A percentile compares a stretch with the other conserved stretches of the same genome.
phyloP scores from a whole-genome alignment of 139 green algal genomes.

The Ettlia oleoabundans region DNA sequence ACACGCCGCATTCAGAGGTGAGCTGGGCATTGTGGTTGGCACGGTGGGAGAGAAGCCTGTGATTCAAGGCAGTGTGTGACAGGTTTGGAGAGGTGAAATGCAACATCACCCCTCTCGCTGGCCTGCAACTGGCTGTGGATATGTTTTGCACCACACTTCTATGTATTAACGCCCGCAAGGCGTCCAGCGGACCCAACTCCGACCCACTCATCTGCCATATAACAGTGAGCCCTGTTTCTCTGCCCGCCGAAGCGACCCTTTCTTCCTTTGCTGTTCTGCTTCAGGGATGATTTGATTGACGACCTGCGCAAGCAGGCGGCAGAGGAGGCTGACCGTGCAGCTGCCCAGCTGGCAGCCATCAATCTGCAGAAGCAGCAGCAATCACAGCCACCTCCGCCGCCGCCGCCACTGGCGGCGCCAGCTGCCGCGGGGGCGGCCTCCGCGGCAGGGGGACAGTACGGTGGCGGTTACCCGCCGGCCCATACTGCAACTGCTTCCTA shows the following conservation, averaged over 20 bases:
- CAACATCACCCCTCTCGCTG: no score
- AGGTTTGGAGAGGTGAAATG: no score
- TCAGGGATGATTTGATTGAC: conserved; percentile 57
- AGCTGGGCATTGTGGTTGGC: not conserved
- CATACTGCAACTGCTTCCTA: not conserved
- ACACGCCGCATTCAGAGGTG: conserved; percentile 67
- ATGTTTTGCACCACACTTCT: no score
- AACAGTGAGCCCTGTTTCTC: no score
- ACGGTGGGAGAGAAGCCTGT: no score
- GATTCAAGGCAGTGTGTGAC: no score
- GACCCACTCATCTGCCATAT: no score
- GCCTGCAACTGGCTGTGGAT: no score
- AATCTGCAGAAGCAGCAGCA: conserved; percentile 16
- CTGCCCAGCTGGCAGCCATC: conserved; percentile 16
- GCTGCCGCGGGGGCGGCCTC: not conserved
- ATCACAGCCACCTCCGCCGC: not conserved
- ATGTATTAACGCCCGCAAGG: no score
- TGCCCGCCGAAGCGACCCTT: not conserved
- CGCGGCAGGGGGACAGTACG: not conserved
- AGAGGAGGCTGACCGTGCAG: conserved; percentile 18
- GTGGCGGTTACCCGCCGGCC: not conserved
- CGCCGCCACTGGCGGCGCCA: not conserved
- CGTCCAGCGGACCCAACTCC: no score
- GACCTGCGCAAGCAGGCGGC: conserved; percentile 37
- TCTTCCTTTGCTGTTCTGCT: not conserved